Evolutionary conservation across 768 basidiomycete genomes (phyloP).

Genomic region (Grammothele lineata): DNA sequence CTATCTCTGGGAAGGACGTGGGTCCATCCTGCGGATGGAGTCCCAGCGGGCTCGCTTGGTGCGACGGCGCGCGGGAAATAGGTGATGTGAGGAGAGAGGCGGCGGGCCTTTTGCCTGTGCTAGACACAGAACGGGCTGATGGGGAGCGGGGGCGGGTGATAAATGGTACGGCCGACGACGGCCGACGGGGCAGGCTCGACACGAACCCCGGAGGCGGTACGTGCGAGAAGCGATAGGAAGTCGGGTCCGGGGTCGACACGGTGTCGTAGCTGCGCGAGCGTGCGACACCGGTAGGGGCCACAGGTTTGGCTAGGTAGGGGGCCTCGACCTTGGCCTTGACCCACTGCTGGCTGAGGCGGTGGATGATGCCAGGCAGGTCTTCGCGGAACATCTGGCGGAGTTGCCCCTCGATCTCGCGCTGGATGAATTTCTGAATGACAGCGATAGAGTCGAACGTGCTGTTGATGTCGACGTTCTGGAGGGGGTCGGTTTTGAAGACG

Average conservation of each 20-base stretch:
- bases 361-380: constrained; percentile 95
- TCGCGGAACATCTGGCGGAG: constrained; percentile 97
- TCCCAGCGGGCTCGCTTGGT: constrained; percentile 22
- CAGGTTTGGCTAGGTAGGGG: constrained; percentile 67
- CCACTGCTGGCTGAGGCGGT: constrained; percentile 94
- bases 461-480: constrained; percentile 96
- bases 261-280: constrained; percentile 15
- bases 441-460: constrained; percentile 97
- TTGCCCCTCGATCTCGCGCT: constrained; percentile 95
- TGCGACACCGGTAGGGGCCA: constrained; percentile 11
- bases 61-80: constrained; percentile 6
- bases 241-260: constrained; percentile 16
- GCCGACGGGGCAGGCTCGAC: constrained; percentile 11
- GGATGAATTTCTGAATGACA: constrained; percentile 96
- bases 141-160: constrained; percentile 18
- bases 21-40: constrained; percentile 24
- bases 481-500: constrained; percentile 98
- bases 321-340: constrained; percentile 90
- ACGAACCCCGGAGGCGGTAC: constrained; percentile 16
- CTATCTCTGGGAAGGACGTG: constrained; percentile 53
- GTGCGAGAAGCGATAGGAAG: constrained; percentile 15
- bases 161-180: constrained; percentile 9
- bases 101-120: constrained; percentile 18
- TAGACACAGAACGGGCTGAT: constrained; percentile 18
- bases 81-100: constrained; percentile 10